phyloP scores from a whole-genome alignment of 2,329 filamentous ascomycete genomes.

The Alternaria triticimaculans region DNA sequence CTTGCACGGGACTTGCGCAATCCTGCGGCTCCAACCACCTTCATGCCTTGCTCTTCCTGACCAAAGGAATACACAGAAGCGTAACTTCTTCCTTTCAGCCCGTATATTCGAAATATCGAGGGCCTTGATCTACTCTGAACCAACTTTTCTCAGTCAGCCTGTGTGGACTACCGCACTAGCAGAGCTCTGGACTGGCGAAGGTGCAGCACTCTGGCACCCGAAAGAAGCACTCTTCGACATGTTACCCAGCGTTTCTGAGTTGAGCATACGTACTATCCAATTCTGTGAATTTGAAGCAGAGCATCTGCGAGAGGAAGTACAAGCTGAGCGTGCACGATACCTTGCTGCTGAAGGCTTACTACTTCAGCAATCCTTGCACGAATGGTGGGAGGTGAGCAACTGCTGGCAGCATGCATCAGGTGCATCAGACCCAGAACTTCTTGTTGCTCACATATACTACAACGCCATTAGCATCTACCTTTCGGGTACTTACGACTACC shows the following conservation, averaged over 20 bases:
- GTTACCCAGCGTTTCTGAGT: conserved; percentile 26
- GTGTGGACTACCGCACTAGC: conserved; percentile 27
- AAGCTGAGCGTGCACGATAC: background rate
- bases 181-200: conserved; percentile 22
- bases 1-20: conserved; percentile 34
- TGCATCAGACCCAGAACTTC: conserved; percentile 19
- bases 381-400: conserved; percentile 22
- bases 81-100: conserved; percentile 33
- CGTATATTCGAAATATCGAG: conserved; percentile 39
- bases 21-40: conserved; percentile 30
- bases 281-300: conserved; percentile 12
- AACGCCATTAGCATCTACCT: conserved; percentile 38
- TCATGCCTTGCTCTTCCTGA: conserved; percentile 7
- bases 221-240: conserved; percentile 38
- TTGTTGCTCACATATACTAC: conserved; percentile 27
- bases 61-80: conserved; percentile 10
- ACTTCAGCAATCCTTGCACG: conserved; percentile 19
- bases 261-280: conserved; percentile 21
- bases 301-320: background rate
- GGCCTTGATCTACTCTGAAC: conserved; percentile 31
- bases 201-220: conserved; percentile 24
- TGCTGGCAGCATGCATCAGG: conserved; percentile 13
- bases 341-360: conserved; percentile 29
- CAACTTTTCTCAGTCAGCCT: conserved; percentile 28
- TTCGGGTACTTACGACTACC: conserved; percentile 37